Evolutionary conservation across 768 basidiomycete genomes (phyloP), one percentile per base, ranked within the genome.

Genomic region (Porpolomopsis calyptriformis): DNA sequence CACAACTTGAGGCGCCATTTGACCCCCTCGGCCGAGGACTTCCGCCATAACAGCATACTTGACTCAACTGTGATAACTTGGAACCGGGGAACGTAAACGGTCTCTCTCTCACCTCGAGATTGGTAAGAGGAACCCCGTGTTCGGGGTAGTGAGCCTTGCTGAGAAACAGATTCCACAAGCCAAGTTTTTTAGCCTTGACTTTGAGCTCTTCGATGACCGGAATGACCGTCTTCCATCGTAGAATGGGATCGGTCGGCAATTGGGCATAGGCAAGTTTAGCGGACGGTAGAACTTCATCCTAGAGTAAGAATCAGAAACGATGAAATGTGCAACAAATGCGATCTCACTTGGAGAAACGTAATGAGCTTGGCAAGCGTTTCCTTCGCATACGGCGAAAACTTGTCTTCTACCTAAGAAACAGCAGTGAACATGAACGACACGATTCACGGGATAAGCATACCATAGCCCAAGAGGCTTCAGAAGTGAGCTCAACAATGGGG

Each of bases 11-110:
- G 93, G 80, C 2, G 84, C 89, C 41, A 92, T 65, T 52, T 82
- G 82, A 7, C 85, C 82, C 18, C 76, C 82, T 46, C 89, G 79
- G 3, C 93, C 93, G 53, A 97, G 75, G 36, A 96, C 64, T 64
- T 96, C 94, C n/a, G 92, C 92, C 82, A 97, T 96, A 23, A 97
- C 85, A 31, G 87, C 90, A 61, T 99, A 98, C 90, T 93, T 52
- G 35, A 53, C 29, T 39, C 43, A 25, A 39, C 22, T 22, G 14
- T 19, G 20, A 23, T 40, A 31, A 14, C 33, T 53, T 25, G 44
- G 20, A 8, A 26, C 29, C 33, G 37, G 20, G 14, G 29, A 31
- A 31, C 7, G 7, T 31, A 7, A 31, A 31, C 29, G 29, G 18
- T 19, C 7, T 43, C 24, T 5, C 29, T 45, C 72, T 37, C 52